Evolutionary conservation across 306 rosid genomes (phyloP), one percentile per base, ranked within the genome.

Genomic region (Castanopsis chinensis): DNA sequence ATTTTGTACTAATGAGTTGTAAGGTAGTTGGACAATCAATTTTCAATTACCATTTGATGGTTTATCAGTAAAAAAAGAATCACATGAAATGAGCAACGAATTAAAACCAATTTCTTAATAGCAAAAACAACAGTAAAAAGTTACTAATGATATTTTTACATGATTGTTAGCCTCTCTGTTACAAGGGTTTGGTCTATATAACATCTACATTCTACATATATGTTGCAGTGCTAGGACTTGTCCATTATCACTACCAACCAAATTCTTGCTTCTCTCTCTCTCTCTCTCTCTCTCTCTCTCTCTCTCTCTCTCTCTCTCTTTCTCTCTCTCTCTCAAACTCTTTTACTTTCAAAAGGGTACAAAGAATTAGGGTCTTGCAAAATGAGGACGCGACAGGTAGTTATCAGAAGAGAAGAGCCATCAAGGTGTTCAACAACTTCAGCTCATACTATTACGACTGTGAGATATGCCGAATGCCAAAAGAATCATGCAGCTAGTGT

Each of bases 341-440:
- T 51, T 56, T 37, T 53, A 33, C 61, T 60, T 77, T 71, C 53
- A 53, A 19, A 56, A 53, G 14, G 43, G 0, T 28, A 59, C 17
- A 19, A 23, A 25, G 57, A 67, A 68, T 13, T 21, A 69, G 25
- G 43, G 55, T 64, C 35, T 13, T 43, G 5, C 61, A 81, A 75
- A 52, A 88, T 94, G 99, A 94, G 97, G 90, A 94, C 88, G 91
- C 86, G 97, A 6, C 99, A 91, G 77, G 97, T 94, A 10, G 92
- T 94, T 28, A 65, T 94, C 76, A 90, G 88, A 86, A 91, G 92
- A 87, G 79, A 81, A 17, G 91, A 88, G 15, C 83, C 84, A 7
- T 71, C 83, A 32, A 76, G 89, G 69, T 76, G 59, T 59, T 15
- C 69, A 2, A 57, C 30, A 21, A 69, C 41, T 33, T 73, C 86